A percentile compares a stretch with the other conserved stretches of the same genome.
phyloP scores from a whole-genome alignment of 371 early-diverging fungal species.

The Mucor indicus region DNA sequence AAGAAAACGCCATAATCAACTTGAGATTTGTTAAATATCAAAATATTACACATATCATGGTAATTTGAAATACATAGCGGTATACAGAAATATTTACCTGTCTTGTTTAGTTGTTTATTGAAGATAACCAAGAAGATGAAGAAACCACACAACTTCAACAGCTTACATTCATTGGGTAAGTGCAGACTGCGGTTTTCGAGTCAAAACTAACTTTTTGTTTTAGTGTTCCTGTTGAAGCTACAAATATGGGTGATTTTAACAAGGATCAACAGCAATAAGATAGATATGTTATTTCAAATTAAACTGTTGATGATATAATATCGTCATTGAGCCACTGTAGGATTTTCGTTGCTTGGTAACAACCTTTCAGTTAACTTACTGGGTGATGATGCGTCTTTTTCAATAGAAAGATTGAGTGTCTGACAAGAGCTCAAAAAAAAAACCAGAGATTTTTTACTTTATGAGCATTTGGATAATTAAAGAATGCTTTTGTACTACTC shows the following conservation, averaged over 20 bases:
- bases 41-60: slow-evolving; percentile 67
- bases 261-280: slow-evolving; percentile 34
- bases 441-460: no score
- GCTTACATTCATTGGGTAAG: slow-evolving; percentile 69
- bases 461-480: no score
- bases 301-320: no score
- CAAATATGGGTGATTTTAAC: slow-evolving; percentile 49
- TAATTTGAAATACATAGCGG: slow-evolving; percentile 15
- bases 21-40: slow-evolving; percentile 94
- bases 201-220: background rate
- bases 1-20: slow-evolving; percentile 58
- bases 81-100: background rate
- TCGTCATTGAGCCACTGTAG: no score
- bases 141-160: slow-evolving; percentile 80
- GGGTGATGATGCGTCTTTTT: no score
- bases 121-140: slow-evolving; percentile 78
- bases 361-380: no score
- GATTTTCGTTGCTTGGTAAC: no score
- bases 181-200: no score
- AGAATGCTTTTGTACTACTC: no score
- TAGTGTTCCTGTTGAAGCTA: slow-evolving; percentile 26
- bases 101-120: slow-evolving; percentile 62
- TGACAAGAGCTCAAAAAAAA: no score
- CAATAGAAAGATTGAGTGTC: no score
- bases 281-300: background rate